Evolutionary conservation across 2,329 filamentous ascomycete species (phyloP).

Genomic region (Microthyrium microscopicum): DNA sequence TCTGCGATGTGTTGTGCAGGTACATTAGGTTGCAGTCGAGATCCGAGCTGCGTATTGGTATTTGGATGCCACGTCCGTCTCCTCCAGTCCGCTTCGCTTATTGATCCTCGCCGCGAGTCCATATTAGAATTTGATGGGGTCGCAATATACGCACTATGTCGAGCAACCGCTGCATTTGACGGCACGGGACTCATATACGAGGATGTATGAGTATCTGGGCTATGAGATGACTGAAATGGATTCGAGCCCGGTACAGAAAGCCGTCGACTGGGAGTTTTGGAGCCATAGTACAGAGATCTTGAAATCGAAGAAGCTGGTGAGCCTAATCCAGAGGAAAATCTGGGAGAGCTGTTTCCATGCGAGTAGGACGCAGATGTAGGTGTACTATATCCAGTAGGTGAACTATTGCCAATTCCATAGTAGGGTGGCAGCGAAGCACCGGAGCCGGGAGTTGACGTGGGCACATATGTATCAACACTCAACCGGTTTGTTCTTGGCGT

Average conservation of each 20-base stretch:
- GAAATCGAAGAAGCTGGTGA: constrained; percentile 59
- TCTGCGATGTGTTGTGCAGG: constrained; percentile 59
- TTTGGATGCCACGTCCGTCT: constrained; percentile 85
- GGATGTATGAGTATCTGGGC: constrained; percentile 33
- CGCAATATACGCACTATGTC: constrained; percentile 41
- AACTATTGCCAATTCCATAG: constrained; percentile 45
- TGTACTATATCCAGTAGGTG: constrained; percentile 61
- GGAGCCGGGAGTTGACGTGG: constrained; percentile 43
- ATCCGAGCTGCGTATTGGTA: constrained; percentile 42
- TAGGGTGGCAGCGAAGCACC: constrained; percentile 41
- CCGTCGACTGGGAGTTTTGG: constrained; percentile 52
- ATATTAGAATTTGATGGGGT: constrained; percentile 51
- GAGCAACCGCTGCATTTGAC: constrained; percentile 22
- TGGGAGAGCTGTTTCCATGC: constrained; percentile 58
- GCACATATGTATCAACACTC: constrained; percentile 44
- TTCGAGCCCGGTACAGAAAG: constrained; percentile 68
- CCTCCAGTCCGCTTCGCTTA: constrained; percentile 53
- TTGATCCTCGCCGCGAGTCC: constrained; percentile 50
- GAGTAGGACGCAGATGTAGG: constrained; percentile 75
- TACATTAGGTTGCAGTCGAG: constrained; percentile 48
- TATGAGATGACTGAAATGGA: constrained; percentile 55
- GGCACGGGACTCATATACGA: constrained; percentile 39
- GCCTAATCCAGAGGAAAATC: constrained; percentile 48
- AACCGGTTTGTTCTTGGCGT: constrained; percentile 58
- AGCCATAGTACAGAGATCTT: constrained; percentile 57